Conservation (phyloP, 2,329 filamentous ascomycete genomes). For the Claviceps sorghi region DNA sequence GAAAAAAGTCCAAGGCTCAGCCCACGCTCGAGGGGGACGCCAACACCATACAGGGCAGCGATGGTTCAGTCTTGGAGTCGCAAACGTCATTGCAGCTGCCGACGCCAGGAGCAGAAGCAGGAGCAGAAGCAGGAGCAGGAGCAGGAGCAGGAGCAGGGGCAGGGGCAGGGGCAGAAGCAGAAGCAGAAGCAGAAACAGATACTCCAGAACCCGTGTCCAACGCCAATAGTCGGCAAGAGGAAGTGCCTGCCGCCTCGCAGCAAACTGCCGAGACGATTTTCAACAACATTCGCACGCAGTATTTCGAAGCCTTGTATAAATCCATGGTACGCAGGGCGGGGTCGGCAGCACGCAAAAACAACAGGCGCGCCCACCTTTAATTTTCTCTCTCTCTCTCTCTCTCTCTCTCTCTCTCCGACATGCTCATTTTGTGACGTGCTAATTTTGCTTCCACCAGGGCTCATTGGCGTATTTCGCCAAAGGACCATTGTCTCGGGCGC, state of each 20-base stretch:
- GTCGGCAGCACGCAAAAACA: too few species aligned
- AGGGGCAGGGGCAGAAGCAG: too few species aligned
- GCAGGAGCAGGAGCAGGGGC: too few species aligned
- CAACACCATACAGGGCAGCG: conserved; percentile 8
- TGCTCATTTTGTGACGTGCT: conserved; percentile 10
- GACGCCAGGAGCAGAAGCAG: conserved; percentile 2
- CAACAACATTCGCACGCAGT: conserved; percentile 41
- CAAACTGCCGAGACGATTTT: conserved; percentile 39
- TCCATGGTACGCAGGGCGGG: conserved; percentile 41
- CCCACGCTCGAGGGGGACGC: conserved; percentile 24
- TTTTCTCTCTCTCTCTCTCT: neutral
- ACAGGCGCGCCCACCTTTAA: too few species aligned
- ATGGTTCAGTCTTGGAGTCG: conserved; percentile 7
- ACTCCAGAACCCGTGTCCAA: neutral
- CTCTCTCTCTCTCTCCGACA: neutral
- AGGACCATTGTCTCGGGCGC: conserved; percentile 60
- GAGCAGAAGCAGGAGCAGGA: neutral
- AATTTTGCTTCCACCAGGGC: conserved; percentile 31
- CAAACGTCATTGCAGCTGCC: conserved; percentile 7
- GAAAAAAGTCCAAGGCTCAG: conserved; percentile 32
- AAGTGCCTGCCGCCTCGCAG: conserved; percentile 11
- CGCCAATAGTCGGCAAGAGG: neutral
- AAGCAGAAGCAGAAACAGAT: neutral
- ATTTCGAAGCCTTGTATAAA: conserved; percentile 47
- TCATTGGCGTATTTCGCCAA: conserved; percentile 75